Conservation (phyloP, 2,329 filamentous ascomycete genomes). For the Cytospora piceae region DNA sequence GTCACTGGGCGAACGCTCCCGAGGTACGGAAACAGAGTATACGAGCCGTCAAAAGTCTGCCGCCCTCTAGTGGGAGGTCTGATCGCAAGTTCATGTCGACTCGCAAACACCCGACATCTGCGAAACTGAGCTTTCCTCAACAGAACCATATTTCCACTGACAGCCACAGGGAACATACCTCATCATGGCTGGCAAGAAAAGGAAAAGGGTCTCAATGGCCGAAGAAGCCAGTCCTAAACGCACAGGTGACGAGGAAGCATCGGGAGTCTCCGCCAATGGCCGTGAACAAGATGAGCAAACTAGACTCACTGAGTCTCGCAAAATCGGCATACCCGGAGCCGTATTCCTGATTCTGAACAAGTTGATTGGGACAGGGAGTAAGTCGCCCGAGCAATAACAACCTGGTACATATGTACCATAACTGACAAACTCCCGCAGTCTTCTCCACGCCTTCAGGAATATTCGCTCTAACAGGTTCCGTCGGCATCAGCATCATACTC, state of each 20-base stretch:
- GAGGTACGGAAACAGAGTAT: no score
- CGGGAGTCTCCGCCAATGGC: neutral
- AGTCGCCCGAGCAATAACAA: conserved; percentile 34
- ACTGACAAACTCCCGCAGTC: conserved; percentile 35
- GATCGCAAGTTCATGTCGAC: neutral
- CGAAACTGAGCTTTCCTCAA: neutral
- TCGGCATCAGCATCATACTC: conserved; percentile 48
- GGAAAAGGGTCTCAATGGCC: neutral
- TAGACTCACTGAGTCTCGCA: conserved; percentile 46
- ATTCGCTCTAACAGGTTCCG: conserved; percentile 55
- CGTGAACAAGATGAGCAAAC: conserved; percentile 37
- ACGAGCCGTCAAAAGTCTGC: neutral
- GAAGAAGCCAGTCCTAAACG: conserved; percentile 2
- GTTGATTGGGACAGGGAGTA: conserved; percentile 63
- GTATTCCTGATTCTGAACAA: conserved; percentile 61
- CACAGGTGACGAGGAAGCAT: neutral
- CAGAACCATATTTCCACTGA: neutral
- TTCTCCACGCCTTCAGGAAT: conserved; percentile 60
- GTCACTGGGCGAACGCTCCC: no score
- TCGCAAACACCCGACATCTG: neutral
- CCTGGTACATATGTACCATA: neutral
- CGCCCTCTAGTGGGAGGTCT: conserved; percentile 1
- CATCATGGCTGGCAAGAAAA: conserved; percentile 17
- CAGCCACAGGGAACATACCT: neutral
- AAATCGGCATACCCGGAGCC: conserved; percentile 57